Percentiles rank a stretch among this genome's conserved stretches.
These are phyloP conservation scores for Trametes cinnabarina DNA, from an alignment of 768 basidiomycete species.

Conservation along the genomic window DNA sequence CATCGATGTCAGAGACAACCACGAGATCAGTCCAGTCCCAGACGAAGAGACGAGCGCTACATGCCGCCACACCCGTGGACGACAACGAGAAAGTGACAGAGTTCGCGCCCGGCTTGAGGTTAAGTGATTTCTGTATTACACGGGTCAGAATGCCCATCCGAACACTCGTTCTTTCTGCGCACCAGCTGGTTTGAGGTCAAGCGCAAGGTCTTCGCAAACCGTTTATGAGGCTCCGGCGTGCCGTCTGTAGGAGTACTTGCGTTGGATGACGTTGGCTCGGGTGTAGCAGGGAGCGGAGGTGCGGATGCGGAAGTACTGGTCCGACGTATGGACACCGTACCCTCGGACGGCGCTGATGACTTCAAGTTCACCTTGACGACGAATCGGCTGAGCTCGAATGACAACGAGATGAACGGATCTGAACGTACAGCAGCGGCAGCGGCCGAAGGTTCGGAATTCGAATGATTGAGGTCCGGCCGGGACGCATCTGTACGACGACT, in stretches of 20 bases:
- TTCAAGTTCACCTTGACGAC: constrained; percentile 1
- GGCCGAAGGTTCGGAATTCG: constrained; percentile 19
- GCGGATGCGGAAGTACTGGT: constrained; percentile 9
- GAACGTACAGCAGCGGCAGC: neutral
- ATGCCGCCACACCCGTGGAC: constrained; percentile 75
- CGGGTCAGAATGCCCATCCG: too few species aligned
- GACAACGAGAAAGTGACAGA: constrained; percentile 92
- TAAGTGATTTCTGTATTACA: constrained; percentile 69
- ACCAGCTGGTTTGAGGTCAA: constrained; percentile 94
- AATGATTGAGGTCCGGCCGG: constrained; percentile 20
- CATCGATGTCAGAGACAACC: constrained; percentile 96
- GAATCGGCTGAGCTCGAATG: neutral
- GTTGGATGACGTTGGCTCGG: neutral
- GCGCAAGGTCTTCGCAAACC: constrained; percentile 88
- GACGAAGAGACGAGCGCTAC: constrained; percentile 90
- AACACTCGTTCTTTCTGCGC: neutral
- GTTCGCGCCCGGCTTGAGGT: constrained; percentile 85
- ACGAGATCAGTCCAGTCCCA: constrained; percentile 92
- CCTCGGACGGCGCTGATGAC: neutral
- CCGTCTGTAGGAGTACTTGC: neutral
- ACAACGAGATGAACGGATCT: too few species aligned
- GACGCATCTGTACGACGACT: constrained; percentile 33
- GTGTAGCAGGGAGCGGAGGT: constrained; percentile 1
- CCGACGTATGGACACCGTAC: neutral
- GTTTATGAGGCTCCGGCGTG: constrained; percentile 35